These are phyloP conservation scores for Fusarium penzigii DNA, from an alignment of 2,329 filamentous ascomycete genomes.

Conservation along the genomic window DNA sequence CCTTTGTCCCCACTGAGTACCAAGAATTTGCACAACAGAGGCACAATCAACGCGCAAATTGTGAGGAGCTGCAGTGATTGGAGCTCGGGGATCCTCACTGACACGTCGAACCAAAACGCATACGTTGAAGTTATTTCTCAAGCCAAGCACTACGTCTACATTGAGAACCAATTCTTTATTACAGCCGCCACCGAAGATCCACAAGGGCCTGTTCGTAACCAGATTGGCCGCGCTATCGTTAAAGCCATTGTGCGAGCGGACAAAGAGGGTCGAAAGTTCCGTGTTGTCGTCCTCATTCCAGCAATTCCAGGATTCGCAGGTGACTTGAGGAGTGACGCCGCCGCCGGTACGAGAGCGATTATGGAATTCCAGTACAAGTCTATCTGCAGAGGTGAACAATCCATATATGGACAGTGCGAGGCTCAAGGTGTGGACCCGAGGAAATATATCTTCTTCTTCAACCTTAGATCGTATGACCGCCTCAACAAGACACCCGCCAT, in stretches of 20 bases:
- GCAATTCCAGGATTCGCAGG: constrained; percentile 93
- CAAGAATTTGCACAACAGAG: constrained; percentile 65
- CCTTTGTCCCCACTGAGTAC: constrained; percentile 68
- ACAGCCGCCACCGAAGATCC: constrained; percentile 90
- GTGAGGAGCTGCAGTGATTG: constrained; percentile 91
- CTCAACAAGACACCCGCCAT: constrained; percentile 79
- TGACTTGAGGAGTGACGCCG: constrained; percentile 80
- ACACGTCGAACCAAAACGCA: constrained; percentile 85
- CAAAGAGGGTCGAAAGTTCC: constrained; percentile 84
- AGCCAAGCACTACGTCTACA: constrained; percentile 92
- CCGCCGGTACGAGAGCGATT: constrained; percentile 84
- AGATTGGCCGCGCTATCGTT: constrained; percentile 84
- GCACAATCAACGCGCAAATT: constrained; percentile 78
- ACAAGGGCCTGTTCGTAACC: constrained; percentile 83
- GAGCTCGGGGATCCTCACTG: constrained; percentile 85
- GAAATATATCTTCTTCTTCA: constrained; percentile 90
- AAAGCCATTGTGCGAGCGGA: constrained; percentile 82
- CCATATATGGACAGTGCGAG: constrained; percentile 78
- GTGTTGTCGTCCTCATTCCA: constrained; percentile 87
- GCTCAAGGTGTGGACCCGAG: constrained; percentile 74
- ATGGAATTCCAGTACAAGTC: constrained; percentile 99
- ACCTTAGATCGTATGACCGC: constrained; percentile 88
- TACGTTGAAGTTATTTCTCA: constrained; percentile 83
- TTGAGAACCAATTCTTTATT: constrained; percentile 99
- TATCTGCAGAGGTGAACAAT: constrained; percentile 87